phyloP scores from a whole-genome alignment of 495 filamentous ascomycete genomes.

The Aspergillus egyptiacus region DNA sequence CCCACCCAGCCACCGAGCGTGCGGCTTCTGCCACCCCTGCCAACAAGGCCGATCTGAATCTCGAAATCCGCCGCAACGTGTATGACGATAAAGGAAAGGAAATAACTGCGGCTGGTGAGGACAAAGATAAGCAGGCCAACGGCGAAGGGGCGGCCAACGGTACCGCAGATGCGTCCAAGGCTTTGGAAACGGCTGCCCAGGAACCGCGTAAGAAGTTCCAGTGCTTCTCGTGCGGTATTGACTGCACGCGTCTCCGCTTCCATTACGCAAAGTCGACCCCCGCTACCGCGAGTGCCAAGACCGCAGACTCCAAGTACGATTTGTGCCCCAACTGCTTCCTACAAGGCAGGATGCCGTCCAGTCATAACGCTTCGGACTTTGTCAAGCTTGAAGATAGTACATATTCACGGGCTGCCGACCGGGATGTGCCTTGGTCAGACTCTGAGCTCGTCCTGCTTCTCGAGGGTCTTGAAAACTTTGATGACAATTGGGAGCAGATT shows the following conservation, averaged over 20 bases:
- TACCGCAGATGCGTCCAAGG: constrained; percentile 46
- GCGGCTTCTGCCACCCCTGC: constrained; percentile 62
- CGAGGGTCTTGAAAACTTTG: constrained; percentile 83
- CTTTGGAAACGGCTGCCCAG: constrained; percentile 53
- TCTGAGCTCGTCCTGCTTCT: constrained; percentile 77
- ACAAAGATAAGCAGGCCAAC: constrained; percentile 65
- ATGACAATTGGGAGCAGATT: constrained; percentile 93
- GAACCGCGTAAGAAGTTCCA: constrained; percentile 65
- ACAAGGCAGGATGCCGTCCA: constrained; percentile 70
- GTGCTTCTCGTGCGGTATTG: constrained; percentile 86
- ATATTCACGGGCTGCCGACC: constrained; percentile 67
- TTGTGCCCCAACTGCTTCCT: constrained; percentile 86
- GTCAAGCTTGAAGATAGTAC: constrained; percentile 80
- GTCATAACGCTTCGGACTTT: constrained; percentile 67
- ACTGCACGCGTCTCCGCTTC: constrained; percentile 88
- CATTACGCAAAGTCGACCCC: constrained; percentile 65
- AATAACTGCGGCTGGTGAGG: constrained; percentile 51
- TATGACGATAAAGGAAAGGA: constrained; percentile 92
- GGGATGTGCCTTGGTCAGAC: constrained; percentile 84
- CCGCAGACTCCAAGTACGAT: constrained; percentile 66
- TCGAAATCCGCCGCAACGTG: constrained; percentile 88
- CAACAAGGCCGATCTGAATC: constrained; percentile 73
- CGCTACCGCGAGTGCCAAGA: constrained; percentile 49
- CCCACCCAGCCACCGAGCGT: constrained; percentile 65
- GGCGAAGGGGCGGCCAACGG: constrained; percentile 64